Conservation (phyloP, 2,329 filamentous ascomycete genomes). For the Fusarium sacchari region DNA sequence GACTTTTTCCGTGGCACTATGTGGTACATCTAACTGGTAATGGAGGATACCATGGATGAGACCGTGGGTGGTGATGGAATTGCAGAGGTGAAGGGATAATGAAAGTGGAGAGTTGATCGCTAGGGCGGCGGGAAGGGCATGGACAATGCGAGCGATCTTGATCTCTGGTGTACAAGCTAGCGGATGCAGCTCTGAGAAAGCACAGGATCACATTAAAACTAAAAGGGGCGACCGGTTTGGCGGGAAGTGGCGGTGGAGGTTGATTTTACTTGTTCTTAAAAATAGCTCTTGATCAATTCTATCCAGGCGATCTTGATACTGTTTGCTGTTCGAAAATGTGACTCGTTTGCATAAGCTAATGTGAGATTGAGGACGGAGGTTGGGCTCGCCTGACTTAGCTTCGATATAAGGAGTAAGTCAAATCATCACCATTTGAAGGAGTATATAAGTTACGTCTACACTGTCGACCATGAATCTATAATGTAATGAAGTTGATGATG, state of each 20-base stretch:
- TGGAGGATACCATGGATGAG: background rate
- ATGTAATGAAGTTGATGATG: background rate
- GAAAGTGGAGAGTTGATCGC: conserved; percentile 18
- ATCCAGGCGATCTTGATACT: conserved; percentile 7
- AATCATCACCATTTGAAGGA: background rate
- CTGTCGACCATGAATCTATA: background rate
- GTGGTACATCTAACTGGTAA: conserved; percentile 54
- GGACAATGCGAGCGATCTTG: conserved; percentile 30
- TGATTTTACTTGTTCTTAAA: conserved; percentile 35
- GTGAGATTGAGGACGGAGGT: background rate
- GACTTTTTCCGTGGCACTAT: conserved; percentile 53
- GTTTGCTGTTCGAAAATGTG: background rate
- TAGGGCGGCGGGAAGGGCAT: conserved; percentile 31
- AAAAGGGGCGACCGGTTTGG: conserved; percentile 52
- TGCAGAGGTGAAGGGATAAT: background rate
- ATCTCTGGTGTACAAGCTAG: background rate
- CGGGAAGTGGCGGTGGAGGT: conserved; percentile 49
- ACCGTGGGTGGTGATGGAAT: background rate
- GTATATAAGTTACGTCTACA: background rate
- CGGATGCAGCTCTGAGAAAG: background rate
- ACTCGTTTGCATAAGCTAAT: background rate
- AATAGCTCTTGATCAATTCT: conserved; percentile 26
- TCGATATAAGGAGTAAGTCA: background rate
- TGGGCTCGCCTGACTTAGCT: background rate
- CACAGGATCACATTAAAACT: conserved; percentile 16